A percentile compares a stretch with the other conserved stretches of the same genome.
These are phyloP conservation scores for Rhizomucor pusillus DNA, from an alignment of 371 early-diverging fungal species.

Conservation along the genomic window DNA sequence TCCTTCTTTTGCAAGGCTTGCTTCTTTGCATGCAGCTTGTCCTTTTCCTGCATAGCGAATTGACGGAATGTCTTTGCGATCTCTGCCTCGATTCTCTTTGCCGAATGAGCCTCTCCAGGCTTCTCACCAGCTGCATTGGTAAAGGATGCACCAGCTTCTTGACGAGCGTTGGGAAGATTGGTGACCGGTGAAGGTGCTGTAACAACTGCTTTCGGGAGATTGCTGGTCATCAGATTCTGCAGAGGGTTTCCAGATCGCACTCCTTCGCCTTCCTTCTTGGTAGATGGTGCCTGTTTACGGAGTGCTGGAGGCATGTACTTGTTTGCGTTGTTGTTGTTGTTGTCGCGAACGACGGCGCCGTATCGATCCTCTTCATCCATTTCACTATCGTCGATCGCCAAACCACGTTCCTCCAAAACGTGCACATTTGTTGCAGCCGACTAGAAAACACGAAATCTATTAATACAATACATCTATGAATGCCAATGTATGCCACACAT, in stretches of 20 bases:
- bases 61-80: conserved; percentile 62
- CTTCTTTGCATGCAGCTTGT: conserved; percentile 75
- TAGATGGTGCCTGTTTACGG: conserved; percentile 52
- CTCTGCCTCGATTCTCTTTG: conserved; percentile 54
- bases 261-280: conserved; percentile 15
- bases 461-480: conserved; percentile 1
- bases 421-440: conserved; percentile 79
- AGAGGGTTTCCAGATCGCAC: conserved; percentile 19
- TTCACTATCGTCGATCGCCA: conserved; percentile 58
- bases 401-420: conserved; percentile 91
- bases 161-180: conserved; percentile 24
- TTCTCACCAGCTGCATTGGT: conserved; percentile 8
- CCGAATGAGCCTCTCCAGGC: conserved; percentile 22
- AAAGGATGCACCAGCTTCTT: conserved; percentile 11
- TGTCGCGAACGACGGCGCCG: conserved; percentile 76
- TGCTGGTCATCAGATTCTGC: conserved; percentile 32
- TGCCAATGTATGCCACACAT: neutral
- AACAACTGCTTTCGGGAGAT: conserved; percentile 25
- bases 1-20: conserved; percentile 71
- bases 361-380: conserved; percentile 91
- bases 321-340: conserved; percentile 56
- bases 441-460: conserved; percentile 18
- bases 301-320: conserved; percentile 83
- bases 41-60: conserved; percentile 77
- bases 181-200: conserved; percentile 33